Evolutionary conservation across 2,329 filamentous ascomycete genomes (phyloP), one percentile per base, ranked within the genome.

Genomic region (Curvularia verruculosa): DNA sequence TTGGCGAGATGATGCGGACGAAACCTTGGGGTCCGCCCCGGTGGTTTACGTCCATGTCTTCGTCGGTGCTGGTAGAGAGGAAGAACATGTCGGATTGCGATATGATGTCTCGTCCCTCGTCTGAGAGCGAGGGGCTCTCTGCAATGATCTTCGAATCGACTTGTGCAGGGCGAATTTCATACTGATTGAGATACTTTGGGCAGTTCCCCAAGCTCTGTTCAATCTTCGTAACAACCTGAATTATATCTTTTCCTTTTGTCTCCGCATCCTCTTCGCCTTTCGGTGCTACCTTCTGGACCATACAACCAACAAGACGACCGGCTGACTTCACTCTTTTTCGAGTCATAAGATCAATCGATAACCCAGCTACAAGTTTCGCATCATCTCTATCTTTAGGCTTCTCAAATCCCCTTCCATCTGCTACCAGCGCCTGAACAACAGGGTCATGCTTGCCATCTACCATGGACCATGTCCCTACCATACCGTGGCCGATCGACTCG

Each of bases 141-240:
- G 82, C 83, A 1, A 84, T 56, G 1, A 87, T 73, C 45, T 75
- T 75, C 9, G 89, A 85, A 13, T 79, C 71, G 2, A 89, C 83
- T 0, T 80, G 59, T 43, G 84, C 82, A 5, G 83, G 81, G 2
- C 76, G 70, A 37, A 96, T 85, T 1, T 79, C 78, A 71, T 90
- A 92, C 67, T 85, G 86, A 74, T 94, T 95, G 31, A 96, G 72
- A 67, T 96, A 96, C 75, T 96, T 96, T 1, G 92, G 91, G 67
- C 91, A 96, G 66, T 95, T 96, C 0, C 90, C 85, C 8, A 96
- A 69, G 63, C 86, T 89, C 74, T 90, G 88, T 29, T 89, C 83
- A 54, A 96, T 86, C 39, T 84, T 83, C 43, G 92, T 80, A 13
- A 89, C 86, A 34, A 94, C 77, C 64, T 88, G 84, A 1, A 84